A percentile compares a stretch with the other conserved stretches of the same genome.
Conservation (phyloP, 1,284 basidiomycete species). For the Tylopilus microsporus region DNA sequence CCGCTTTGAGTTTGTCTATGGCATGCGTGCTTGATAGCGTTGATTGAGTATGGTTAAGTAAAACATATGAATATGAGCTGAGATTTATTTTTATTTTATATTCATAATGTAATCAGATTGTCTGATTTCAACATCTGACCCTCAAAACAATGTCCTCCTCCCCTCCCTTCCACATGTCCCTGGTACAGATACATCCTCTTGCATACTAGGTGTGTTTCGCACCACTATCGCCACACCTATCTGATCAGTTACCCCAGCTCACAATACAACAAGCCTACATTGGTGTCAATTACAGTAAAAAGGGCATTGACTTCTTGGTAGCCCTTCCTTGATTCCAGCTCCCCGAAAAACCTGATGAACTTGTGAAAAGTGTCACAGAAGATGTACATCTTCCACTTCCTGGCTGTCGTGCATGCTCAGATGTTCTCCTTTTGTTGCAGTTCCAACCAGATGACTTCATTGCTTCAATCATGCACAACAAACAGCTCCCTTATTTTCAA, state of each 20-base stretch:
- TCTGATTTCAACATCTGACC: too few species aligned
- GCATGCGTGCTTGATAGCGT: too few species aligned
- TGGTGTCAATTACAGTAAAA: conserved; percentile 88
- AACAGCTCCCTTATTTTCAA: conserved; percentile 81
- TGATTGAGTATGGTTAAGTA: too few species aligned
- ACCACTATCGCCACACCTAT: conserved; percentile 78
- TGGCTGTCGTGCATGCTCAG: conserved; percentile 1
- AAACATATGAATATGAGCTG: too few species aligned
- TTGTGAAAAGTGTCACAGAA: conserved; percentile 70
- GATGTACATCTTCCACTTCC: conserved; percentile 48
- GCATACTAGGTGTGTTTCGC: conserved; percentile 80
- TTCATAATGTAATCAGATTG: too few species aligned
- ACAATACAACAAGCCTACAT: conserved; percentile 73
- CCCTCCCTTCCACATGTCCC: conserved; percentile 37
- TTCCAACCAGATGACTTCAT: conserved; percentile 69
- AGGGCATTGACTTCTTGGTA: conserved; percentile 88
- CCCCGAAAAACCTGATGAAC: conserved; percentile 76
- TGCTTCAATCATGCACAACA: conserved; percentile 62
- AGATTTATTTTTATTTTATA: too few species aligned
- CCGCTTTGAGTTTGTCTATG: too few species aligned
- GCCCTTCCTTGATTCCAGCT: conserved; percentile 89
- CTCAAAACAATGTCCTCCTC: too few species aligned
- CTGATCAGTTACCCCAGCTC: conserved; percentile 63
- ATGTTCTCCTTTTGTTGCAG: conserved; percentile 30
- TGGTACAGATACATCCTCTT: conserved; percentile 67